phyloP scores from a whole-genome alignment of 805 yeast species.

The Hermanozyma aechmeae region DNA sequence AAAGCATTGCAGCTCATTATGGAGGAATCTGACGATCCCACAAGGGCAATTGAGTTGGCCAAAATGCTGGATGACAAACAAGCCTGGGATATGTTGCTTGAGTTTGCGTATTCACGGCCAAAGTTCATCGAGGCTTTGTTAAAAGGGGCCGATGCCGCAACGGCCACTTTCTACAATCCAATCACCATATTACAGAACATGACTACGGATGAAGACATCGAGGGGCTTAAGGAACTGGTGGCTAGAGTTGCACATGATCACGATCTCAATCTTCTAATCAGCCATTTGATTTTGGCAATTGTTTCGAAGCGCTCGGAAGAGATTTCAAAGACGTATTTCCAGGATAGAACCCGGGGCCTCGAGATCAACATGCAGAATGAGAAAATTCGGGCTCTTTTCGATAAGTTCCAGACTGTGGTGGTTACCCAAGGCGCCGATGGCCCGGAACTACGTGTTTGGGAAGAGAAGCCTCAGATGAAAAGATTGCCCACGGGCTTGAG shows the following conservation, averaged over 20 bases:
- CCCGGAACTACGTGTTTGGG: no score
- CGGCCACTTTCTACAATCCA: constrained; percentile 42
- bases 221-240: constrained; percentile 55
- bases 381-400: background rate
- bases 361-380: constrained; percentile 7
- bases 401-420: background rate
- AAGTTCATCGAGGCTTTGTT: constrained; percentile 68
- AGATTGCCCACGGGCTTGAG: no score
- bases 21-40: constrained; percentile 69
- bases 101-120: constrained; percentile 63
- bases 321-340: constrained; percentile 13
- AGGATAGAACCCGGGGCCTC: constrained; percentile 16
- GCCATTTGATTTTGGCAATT: constrained; percentile 39
- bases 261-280: constrained; percentile 42
- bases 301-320: constrained; percentile 22
- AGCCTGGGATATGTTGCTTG: constrained; percentile 71
- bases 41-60: constrained; percentile 74
- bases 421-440: background rate
- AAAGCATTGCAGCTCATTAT: constrained; percentile 72
- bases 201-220: constrained; percentile 52
- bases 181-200: constrained; percentile 59
- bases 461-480: no score
- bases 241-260: constrained; percentile 55
- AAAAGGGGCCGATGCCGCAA: constrained; percentile 52
- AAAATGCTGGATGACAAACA: constrained; percentile 57